These are phyloP conservation scores for Pittosporum tobira DNA, from an alignment of 129 eudicot genomes.

Conservation along the genomic window DNA sequence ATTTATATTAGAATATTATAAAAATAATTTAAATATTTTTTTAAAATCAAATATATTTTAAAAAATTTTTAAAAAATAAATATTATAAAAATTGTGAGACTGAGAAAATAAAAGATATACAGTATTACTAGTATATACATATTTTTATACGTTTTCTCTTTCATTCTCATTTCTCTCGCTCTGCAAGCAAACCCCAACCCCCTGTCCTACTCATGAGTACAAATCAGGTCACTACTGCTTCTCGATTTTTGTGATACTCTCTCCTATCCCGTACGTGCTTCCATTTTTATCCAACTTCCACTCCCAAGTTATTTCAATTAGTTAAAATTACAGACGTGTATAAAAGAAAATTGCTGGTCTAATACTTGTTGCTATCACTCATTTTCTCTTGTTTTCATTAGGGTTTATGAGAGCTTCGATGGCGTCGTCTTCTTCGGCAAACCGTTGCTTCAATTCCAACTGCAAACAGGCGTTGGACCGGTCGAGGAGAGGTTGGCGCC, in stretches of 20 bases:
- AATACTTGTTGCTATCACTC: not conserved
- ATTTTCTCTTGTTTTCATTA: conserved; percentile 2
- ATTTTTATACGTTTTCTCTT: no score
- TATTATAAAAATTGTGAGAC: no score
- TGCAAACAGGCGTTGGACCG: conserved; percentile 36
- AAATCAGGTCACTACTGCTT: not conserved
- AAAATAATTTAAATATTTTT: no score
- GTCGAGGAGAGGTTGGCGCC: conserved; percentile 60
- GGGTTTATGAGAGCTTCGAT: conserved; percentile 14
- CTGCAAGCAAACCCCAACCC: conserved; percentile 6
- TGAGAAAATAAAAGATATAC: no score
- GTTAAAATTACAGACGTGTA: not conserved
- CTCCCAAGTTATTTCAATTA: no score
- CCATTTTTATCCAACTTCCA: no score
- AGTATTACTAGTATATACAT: no score
- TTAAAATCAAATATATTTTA: no score
- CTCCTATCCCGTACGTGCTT: not conserved
- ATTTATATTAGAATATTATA: no score
- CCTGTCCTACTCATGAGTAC: not conserved
- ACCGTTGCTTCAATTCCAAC: conserved; percentile 54
- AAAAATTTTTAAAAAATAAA: no score
- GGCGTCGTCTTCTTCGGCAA: conserved; percentile 31
- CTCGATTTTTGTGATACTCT: not conserved
- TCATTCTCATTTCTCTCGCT: conserved; percentile 2
- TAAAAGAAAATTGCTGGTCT: not conserved